Evolutionary conservation across 495 filamentous ascomycete genomes (phyloP), one percentile per base, ranked within the genome.

Genomic region (Penicillium atrosanguineum): DNA sequence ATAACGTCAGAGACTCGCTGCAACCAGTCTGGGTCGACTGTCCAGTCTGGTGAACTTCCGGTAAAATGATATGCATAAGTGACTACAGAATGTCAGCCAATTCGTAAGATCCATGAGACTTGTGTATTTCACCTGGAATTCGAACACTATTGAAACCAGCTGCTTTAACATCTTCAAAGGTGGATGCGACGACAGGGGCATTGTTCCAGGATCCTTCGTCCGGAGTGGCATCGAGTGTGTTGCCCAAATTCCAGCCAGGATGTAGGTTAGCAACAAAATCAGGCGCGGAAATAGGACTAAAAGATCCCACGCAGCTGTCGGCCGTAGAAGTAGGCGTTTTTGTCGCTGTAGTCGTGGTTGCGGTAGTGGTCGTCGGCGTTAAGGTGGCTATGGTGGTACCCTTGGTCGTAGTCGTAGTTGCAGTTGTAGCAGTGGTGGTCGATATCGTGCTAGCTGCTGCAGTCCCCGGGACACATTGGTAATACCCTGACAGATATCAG

Each of bases 151-250:
- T 84, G 61, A 81, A 85, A 7, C 82, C 83, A 6, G 78, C 72
- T 1, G 67, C 62, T 60, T 83, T 77, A 18, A 83, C 71, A 21
- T 74, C 64, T 28, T 77, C 68, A 21, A 87, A 79, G 0, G 79
- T 81, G 2, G 67, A 63, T 5, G 64, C 68, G 19, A 75, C 56
- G 16, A 84, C 77, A 15, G 65, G 56, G 1, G 75, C 63, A 51
- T 84, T 85, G 44, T 79, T 80, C 83, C 83, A 87, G 4, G 72
- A 77, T 2, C 79, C 82, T 55, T 87, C 83, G 44, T 73, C 67
- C 5, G 81, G 77, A 15, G 75, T 63, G 5, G 81, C 81, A 61
- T 85, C 83, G 29, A 85, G 73, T 0, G 82, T 84, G 43, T 86
- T 75, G 44, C 76, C 72, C 38, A 76, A 40, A 46, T 75, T 78